Base-by-base conservation (phyloP, 768 basidiomycete genomes). In the Auriculariales sp. region DNA sequence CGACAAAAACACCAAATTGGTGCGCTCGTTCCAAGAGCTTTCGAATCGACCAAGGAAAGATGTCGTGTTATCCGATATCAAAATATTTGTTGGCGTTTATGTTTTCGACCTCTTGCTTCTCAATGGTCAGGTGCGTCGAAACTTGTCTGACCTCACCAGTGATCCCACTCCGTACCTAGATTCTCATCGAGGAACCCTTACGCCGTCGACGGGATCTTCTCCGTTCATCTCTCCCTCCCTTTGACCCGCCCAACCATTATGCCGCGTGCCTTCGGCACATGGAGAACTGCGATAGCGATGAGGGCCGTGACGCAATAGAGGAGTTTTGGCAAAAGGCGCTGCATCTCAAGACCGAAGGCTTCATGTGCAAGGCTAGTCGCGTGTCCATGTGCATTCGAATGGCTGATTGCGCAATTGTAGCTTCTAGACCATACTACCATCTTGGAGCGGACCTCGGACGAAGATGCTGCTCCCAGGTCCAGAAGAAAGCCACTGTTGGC, bases 21-120 rank as follows among this genome's bases (percentile, higher is more conserved):
- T 90, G 39, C 77, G 73, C 58, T 79, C 86, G 2, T 94, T 94
- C 61, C 92, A 94, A 59, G 85, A 90, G 45, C 69, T 95, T 25
- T 84, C 88, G 1, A 85, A 81, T 55, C 73, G 91, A 50, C 81
- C 88, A 6, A 78, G 84, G 45, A 91, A 92, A 61, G 81, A 87
- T 58, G 91, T 92, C 28, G 65, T 75, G 50, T 62, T 88, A 4
- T 71, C 73, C 52, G 78, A 91, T 57, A 74, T 95, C 58, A 81
- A 76, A 53, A 74, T 93, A 34, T 64, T 78, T 24, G 87, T 94
- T 1, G 82, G 83, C n/a, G 73, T 94, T 2, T 93, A 77, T 62
- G 82, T 77, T 0, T 95, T 94, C 62, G 92, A 95, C 66, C 57
- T 94, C 52, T 86, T 95, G 87, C 79, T 80, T 58, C 67, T 89